These are phyloP conservation scores for Lippia alba DNA, from an alignment of 305 asterid species.

Conservation along the genomic window DNA sequence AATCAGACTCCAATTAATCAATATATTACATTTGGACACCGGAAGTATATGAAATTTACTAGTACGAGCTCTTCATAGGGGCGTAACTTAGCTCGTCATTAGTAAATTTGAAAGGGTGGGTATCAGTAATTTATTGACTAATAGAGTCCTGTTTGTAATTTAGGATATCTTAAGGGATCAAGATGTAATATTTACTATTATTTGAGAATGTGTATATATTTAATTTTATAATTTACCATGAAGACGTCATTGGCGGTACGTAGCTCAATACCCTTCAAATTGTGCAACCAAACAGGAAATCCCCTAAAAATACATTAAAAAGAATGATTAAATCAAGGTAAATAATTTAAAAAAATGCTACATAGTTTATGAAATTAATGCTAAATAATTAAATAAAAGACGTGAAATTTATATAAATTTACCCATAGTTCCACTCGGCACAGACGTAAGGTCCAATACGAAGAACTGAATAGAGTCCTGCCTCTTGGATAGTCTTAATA, in stretches of 20 bases:
- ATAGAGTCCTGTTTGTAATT: too few species aligned
- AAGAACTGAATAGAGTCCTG: constrained; percentile 64
- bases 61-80: too few species aligned
- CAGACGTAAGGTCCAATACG: constrained; percentile 84
- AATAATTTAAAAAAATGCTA: not conserved
- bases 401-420: not conserved
- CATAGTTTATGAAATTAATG: not conserved
- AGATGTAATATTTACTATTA: too few species aligned
- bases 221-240: constrained; percentile 1
- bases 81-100: too few species aligned
- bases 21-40: too few species aligned
- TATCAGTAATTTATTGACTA: too few species aligned
- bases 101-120: too few species aligned
- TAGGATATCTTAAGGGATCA: too few species aligned
- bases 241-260: constrained; percentile 59
- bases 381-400: not conserved
- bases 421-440: constrained; percentile 84
- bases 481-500: constrained; percentile 51
- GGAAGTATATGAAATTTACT: too few species aligned
- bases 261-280: constrained; percentile 54
- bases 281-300: constrained; percentile 73
- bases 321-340: not conserved
- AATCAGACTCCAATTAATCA: too few species aligned
- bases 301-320: constrained; percentile 44
- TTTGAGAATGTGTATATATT: not conserved